Percentiles rank a stretch among this genome's conserved stretches.
phyloP scores from a whole-genome alignment of 2,329 filamentous ascomycete species.

The Lachnellula cervina region DNA sequence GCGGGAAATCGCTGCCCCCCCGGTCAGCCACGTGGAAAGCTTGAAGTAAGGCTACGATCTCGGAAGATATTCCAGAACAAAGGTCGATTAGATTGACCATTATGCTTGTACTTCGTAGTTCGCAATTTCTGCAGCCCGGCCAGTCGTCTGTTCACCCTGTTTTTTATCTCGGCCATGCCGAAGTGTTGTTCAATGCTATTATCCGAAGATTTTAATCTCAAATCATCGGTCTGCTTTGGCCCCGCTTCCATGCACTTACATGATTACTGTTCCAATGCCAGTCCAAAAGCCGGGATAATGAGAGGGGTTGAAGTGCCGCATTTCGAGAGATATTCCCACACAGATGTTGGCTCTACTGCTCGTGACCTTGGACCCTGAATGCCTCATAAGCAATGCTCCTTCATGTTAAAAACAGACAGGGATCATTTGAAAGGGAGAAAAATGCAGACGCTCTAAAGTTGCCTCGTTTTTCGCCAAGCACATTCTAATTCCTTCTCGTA shows the following conservation, averaged over 20 bases:
- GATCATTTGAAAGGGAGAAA: too few species aligned
- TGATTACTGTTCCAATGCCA: background rate
- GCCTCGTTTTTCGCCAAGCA: background rate
- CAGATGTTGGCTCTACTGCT: too few species aligned
- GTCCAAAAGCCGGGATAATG: background rate
- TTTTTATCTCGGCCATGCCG: background rate
- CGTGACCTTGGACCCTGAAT: too few species aligned
- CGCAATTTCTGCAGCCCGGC: background rate
- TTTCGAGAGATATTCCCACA: too few species aligned
- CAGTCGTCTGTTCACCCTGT: background rate
- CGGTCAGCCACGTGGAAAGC: too few species aligned
- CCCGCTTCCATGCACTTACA: background rate
- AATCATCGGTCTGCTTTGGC: background rate
- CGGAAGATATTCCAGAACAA: background rate
- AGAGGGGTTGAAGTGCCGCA: background rate
- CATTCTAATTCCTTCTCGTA: background rate
- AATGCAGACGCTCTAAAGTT: too few species aligned
- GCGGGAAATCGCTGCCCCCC: too few species aligned
- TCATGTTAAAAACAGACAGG: too few species aligned
- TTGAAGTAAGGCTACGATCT: background rate
- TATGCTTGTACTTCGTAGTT: background rate
- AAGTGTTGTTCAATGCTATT: too few species aligned
- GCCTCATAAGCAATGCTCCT: too few species aligned
- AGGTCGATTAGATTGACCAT: background rate
- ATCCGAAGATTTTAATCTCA: background rate